phyloP scores from a whole-genome alignment of 306 rosid species.

The Acacia confusa region DNA sequence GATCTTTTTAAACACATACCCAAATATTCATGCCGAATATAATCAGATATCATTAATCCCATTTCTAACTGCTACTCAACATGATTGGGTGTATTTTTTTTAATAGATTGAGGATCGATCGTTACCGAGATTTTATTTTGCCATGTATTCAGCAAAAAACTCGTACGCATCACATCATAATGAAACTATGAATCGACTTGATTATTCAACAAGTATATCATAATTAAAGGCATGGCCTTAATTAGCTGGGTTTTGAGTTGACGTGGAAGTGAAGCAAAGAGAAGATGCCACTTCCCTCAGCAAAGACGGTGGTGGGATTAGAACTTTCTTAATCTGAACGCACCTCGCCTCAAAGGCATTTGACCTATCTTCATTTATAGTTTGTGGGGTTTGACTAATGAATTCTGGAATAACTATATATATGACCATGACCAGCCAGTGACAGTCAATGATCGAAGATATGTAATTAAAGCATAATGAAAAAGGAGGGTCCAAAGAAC shows the following conservation, averaged over 20 bases:
- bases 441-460: not conserved
- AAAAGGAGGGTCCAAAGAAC: conserved; percentile 40
- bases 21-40: not conserved
- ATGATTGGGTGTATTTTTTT: not conserved
- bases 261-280: conserved; percentile 41
- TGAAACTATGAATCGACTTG: not conserved
- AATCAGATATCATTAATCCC: not conserved
- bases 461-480: not conserved
- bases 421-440: not conserved
- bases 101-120: not conserved
- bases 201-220: not conserved
- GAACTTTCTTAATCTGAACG: conserved; percentile 14
- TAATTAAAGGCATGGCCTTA: not conserved
- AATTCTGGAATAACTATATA: not conserved
- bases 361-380: conserved; percentile 40
- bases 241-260: conserved; percentile 15
- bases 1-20: not conserved
- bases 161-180: not conserved
- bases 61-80: not conserved
- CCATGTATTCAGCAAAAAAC: not conserved
- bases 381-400: conserved; percentile 31
- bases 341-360: conserved; percentile 12
- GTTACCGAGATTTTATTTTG: not conserved
- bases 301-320: conserved; percentile 30
- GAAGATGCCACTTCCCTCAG: conserved; percentile 21